phyloP scores from a whole-genome alignment of 2,329 filamentous ascomycete genomes.

The Epichloe sp. region DNA sequence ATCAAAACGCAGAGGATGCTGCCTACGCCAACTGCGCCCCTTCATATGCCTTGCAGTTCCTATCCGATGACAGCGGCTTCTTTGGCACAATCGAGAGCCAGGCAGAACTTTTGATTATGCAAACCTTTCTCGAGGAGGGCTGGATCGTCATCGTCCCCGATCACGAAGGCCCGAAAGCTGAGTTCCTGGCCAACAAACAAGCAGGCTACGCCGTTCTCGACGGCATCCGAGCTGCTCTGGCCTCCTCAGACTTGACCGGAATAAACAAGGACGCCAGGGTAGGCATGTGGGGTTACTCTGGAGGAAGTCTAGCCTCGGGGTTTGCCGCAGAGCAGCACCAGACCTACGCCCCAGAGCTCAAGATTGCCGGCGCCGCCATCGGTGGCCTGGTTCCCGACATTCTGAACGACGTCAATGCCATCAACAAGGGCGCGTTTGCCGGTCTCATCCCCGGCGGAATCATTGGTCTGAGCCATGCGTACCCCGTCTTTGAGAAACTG shows the following conservation, averaged over 20 bases:
- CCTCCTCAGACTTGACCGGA: conserved; percentile 13
- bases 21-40: conserved; percentile 22
- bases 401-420: conserved; percentile 1
- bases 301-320: conserved; percentile 7
- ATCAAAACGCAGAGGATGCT: conserved; percentile 28
- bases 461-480: conserved; percentile 10
- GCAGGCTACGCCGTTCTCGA: conserved; percentile 30
- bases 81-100: conserved; percentile 20
- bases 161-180: conserved; percentile 28
- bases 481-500: conserved; percentile 5
- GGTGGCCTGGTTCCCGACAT: conserved; percentile 12
- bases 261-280: conserved; percentile 19
- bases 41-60: conserved; percentile 12
- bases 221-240: conserved; percentile 26
- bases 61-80: conserved; percentile 14
- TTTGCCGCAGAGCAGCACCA: conserved; percentile 6
- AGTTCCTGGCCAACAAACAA: conserved; percentile 27
- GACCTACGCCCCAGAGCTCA: conserved; percentile 12
- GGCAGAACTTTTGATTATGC: conserved; percentile 11
- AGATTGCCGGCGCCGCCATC: conserved; percentile 9
- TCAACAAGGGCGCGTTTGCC: conserved; percentile 8
- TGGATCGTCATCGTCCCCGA: conserved; percentile 40
- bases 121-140: conserved; percentile 24
- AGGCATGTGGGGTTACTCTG: conserved; percentile 29
- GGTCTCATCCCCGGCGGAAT: conserved; percentile 13